phyloP scores from a whole-genome alignment of 2,329 filamentous ascomycete species.

The Pseudogymnoascus sp. region DNA sequence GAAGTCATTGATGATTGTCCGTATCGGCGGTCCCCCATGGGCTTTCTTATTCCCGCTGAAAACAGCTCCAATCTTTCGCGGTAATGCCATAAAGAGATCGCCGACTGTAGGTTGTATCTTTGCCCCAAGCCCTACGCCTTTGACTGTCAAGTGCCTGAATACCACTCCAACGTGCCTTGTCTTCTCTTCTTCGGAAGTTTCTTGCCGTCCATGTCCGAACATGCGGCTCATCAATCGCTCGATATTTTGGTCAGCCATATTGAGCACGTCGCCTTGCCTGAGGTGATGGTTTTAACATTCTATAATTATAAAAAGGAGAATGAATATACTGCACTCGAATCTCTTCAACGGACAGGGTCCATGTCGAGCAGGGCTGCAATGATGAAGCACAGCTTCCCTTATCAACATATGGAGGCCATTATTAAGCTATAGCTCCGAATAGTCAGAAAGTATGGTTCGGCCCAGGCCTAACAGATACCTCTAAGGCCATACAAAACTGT shows the following conservation, averaged over 20 bases:
- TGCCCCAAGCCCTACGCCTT: slow-evolving; percentile 62
- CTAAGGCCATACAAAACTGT: neutral
- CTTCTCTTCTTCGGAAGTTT: slow-evolving; percentile 62
- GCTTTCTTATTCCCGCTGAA: slow-evolving; percentile 13
- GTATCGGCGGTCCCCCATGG: slow-evolving; percentile 5
- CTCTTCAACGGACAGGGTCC: no score
- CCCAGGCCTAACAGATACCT: neutral
- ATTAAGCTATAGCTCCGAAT: neutral
- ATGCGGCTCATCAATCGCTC: slow-evolving; percentile 58
- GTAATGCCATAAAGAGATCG: slow-evolving; percentile 32
- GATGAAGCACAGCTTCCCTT: neutral
- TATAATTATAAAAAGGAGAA: neutral
- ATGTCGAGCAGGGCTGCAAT: neutral
- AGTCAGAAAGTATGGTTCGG: neutral
- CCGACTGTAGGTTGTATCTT: slow-evolving; percentile 41
- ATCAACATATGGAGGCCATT: neutral
- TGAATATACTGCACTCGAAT: neutral
- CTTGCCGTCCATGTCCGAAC: slow-evolving; percentile 60
- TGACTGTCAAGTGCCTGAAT: slow-evolving; percentile 65
- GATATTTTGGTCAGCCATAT: slow-evolving; percentile 3
- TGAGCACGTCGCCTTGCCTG: neutral
- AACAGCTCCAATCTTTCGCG: slow-evolving; percentile 15
- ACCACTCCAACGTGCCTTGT: slow-evolving; percentile 63
- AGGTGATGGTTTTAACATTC: neutral
- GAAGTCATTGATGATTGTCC: slow-evolving; percentile 17